phyloP scores from a whole-genome alignment of 768 basidiomycete species.

The Termitomyces sp. region DNA sequence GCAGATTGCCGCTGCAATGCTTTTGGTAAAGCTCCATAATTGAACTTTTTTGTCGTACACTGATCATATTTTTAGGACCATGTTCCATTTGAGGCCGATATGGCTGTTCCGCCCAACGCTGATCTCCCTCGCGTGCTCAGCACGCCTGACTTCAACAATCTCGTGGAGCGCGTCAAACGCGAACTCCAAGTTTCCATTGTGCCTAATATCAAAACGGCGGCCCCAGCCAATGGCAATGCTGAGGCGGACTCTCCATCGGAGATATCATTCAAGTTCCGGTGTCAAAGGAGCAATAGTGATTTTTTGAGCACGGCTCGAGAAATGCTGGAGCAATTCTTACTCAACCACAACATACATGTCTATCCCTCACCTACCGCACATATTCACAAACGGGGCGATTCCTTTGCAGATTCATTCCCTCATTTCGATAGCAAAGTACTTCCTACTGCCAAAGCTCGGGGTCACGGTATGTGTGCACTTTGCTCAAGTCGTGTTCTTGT shows the following conservation, averaged over 20 bases:
- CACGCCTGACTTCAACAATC: conserved; percentile 78
- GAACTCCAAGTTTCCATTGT: conserved; percentile 90
- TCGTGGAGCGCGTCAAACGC: conserved; percentile 87
- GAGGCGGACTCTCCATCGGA: conserved; percentile 59
- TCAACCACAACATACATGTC: conserved; percentile 76
- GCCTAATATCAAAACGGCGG: conserved; percentile 63
- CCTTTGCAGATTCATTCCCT: conserved; percentile 92
- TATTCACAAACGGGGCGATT: conserved; percentile 82
- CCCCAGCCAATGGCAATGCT: conserved; percentile 38
- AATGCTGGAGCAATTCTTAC: conserved; percentile 87
- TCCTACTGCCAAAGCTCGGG: conserved; percentile 68
- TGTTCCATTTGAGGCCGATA: conserved; percentile 93
- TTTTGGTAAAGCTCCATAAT: conserved; percentile 53
- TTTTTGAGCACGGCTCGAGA: conserved; percentile 87
- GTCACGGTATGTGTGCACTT: conserved; percentile 36
- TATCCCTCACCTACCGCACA: conserved; percentile 78
- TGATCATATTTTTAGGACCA: conserved; percentile 58
- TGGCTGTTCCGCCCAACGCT: conserved; percentile 79
- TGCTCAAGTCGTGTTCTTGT: not conserved
- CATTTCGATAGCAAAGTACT: conserved; percentile 95
- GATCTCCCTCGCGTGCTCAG: conserved; percentile 73
- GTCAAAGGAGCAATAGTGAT: conserved; percentile 93
- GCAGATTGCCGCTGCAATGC: conserved; percentile 93
- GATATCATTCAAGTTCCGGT: conserved; percentile 91
- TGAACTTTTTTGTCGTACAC: not conserved